A percentile compares a stretch with the other conserved stretches of the same genome.
Conservation (phyloP, 2,329 filamentous ascomycete species). For the Lecanosticta acicola region DNA sequence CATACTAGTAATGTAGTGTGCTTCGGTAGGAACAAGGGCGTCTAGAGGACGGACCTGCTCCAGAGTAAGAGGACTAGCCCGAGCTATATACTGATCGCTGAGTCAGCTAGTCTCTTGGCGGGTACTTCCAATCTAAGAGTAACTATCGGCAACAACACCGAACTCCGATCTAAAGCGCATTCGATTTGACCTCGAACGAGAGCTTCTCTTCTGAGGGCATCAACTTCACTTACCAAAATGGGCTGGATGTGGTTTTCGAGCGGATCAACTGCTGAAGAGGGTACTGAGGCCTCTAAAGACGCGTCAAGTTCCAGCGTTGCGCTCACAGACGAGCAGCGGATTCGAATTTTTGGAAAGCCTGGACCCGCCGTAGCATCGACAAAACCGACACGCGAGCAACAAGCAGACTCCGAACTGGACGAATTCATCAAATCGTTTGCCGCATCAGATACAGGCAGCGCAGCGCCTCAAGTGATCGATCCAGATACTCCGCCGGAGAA, state of each 20-base stretch:
- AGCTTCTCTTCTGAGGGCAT: neutral
- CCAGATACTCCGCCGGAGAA: slow-evolving; percentile 8
- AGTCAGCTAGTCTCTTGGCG: too few relatives aligned
- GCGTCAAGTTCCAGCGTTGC: slow-evolving; percentile 11
- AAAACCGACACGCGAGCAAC: slow-evolving; percentile 36
- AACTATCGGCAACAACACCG: neutral
- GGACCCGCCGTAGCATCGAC: slow-evolving; percentile 20
- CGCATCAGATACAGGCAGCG: slow-evolving; percentile 20
- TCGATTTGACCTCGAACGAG: neutral
- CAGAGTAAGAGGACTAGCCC: too few relatives aligned
- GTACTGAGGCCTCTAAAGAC: neutral
- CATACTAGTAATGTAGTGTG: too few relatives aligned
- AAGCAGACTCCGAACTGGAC: slow-evolving; percentile 51
- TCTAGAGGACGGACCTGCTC: too few relatives aligned
- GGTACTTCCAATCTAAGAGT: too few relatives aligned
- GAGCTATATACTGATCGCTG: too few relatives aligned
- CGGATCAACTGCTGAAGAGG: neutral
- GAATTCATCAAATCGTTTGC: slow-evolving; percentile 47
- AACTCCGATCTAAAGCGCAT: too few relatives aligned
- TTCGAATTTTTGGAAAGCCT: slow-evolving; percentile 28
- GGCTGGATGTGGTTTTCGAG: slow-evolving; percentile 24
- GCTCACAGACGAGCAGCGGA: slow-evolving; percentile 26
- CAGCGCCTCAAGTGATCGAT: slow-evolving; percentile 19
- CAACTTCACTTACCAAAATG: slow-evolving; percentile 13
- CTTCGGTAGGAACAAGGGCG: too few relatives aligned